A percentile compares a stretch with the other conserved stretches of the same genome.
Evolutionary conservation across 805 yeast genomes (phyloP).

Genomic region (Teunomyces atbi): DNA sequence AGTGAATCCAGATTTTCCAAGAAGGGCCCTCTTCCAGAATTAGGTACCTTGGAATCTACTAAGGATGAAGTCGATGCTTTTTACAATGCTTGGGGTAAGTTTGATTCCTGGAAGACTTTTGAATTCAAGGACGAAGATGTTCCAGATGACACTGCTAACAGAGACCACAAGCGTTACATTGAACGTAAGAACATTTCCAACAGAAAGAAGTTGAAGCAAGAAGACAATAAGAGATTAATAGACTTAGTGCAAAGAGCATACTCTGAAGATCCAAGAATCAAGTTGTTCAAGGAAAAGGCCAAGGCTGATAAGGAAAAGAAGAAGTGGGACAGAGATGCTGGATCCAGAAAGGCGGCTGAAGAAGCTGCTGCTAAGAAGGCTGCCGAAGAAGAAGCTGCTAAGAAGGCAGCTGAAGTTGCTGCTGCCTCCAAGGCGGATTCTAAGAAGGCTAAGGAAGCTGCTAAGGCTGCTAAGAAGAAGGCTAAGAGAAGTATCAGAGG

Average conservation of each 20-base stretch:
- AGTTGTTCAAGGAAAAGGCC: constrained; percentile 87
- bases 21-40: constrained; percentile 80
- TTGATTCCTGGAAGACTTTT: constrained; percentile 97
- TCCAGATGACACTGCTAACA: constrained; percentile 98
- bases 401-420: constrained; percentile 71
- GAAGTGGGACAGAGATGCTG: constrained; percentile 99
- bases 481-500: constrained; percentile 84
- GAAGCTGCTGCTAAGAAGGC: constrained; percentile 82
- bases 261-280: constrained; percentile 92
- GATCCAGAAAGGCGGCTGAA: constrained; percentile 95
- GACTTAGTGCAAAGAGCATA: constrained; percentile 86
- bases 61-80: constrained; percentile 84
- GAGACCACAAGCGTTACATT: constrained; percentile 98
- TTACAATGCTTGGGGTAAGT: constrained; percentile 88
- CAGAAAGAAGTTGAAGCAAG: constrained; percentile 96
- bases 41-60: constrained; percentile 67
- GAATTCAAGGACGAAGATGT: constrained; percentile 98
- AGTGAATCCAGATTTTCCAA: constrained; percentile 90
- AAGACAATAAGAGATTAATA: constrained; percentile 87
- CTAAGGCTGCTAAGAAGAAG: constrained; percentile 98
- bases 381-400: constrained; percentile 79
- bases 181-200: constrained; percentile 97
- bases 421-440: constrained; percentile 59
- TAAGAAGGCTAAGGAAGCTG: constrained; percentile 88
- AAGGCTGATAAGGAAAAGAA: constrained; percentile 89